These are phyloP conservation scores for Candida caryicola DNA, from an alignment of 805 yeast species.

Conservation along the genomic window DNA sequence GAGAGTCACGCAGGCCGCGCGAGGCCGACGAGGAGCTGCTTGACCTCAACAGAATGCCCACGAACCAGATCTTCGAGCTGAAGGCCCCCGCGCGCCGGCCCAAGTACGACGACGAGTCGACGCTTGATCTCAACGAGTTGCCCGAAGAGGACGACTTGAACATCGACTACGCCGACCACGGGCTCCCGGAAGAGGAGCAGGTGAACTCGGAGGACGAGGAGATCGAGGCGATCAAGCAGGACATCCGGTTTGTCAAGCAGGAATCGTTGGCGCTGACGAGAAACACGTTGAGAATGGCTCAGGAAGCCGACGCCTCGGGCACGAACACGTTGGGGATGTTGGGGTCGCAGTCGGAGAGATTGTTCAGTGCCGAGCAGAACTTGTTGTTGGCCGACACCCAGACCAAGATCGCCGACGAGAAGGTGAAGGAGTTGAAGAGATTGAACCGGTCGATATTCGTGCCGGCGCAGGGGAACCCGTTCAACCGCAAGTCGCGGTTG, in stretches of 20 bases:
- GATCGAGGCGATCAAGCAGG: conserved; percentile 79
- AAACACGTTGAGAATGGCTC: conserved; percentile 63
- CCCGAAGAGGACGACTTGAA: conserved; percentile 41
- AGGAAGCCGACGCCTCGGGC: conserved; percentile 46
- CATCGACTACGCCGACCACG: conserved; percentile 31
- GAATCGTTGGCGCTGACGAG: conserved; percentile 84
- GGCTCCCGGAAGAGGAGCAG: conserved; percentile 34
- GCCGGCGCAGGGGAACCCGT: conserved; percentile 79
- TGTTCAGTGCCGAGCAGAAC: conserved; percentile 76
- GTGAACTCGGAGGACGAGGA: conserved; percentile 76
- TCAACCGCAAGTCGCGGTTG: conserved; percentile 74
- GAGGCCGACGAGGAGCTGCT: conserved; percentile 31
- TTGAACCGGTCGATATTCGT: conserved; percentile 79
- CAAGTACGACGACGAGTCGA: conserved; percentile 17
- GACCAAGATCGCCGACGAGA: conserved; percentile 75
- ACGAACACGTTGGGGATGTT: conserved; percentile 82
- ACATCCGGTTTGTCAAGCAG: conserved; percentile 79
- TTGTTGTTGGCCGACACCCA: conserved; percentile 77
- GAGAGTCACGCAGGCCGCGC: conserved; percentile 1
- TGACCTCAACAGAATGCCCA: conserved; percentile 39
- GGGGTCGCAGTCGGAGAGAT: conserved; percentile 88
- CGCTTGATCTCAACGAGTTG: conserved; percentile 31
- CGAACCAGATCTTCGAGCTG: conserved; percentile 22
- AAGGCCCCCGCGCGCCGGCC: conserved; percentile 22
- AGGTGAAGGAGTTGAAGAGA: conserved; percentile 74